These are phyloP conservation scores for Nakaseomyces kungkrabaensis DNA, from an alignment of 1,139 yeast species.

Conservation along the genomic window DNA sequence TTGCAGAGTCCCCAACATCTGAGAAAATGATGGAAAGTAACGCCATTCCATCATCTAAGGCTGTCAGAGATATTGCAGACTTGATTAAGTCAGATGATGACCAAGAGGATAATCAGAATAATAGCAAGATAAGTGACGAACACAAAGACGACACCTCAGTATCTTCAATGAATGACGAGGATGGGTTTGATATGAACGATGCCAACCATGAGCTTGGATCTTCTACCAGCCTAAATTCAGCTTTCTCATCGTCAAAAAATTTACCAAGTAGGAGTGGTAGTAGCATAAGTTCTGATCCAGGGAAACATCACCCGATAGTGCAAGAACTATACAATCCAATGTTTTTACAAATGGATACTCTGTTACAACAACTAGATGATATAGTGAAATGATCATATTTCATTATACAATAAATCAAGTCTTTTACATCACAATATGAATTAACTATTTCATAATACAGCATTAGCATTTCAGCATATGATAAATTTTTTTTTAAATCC, in stretches of 20 bases:
- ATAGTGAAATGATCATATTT: conserved; percentile 1
- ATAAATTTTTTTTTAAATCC: background rate
- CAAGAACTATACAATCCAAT: conserved; percentile 41
- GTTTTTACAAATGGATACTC: conserved; percentile 38
- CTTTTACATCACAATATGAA: no score
- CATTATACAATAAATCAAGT: no score
- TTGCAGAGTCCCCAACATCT: conserved; percentile 26
- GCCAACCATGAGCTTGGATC: conserved; percentile 13
- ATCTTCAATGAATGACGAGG: conserved; percentile 5
- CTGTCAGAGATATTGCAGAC: conserved; percentile 26
- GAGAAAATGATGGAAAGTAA: conserved; percentile 6
- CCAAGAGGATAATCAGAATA: background rate
- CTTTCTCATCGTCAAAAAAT: conserved; percentile 12
- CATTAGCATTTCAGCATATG: background rate
- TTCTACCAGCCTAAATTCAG: conserved; percentile 18
- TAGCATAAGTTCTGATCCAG: conserved; percentile 1
- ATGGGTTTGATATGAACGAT: conserved; percentile 20
- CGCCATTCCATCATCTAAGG: conserved; percentile 24
- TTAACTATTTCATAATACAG: background rate
- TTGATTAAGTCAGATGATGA: conserved; percentile 8
- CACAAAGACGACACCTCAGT: conserved; percentile 7
- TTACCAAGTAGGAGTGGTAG: conserved; percentile 4
- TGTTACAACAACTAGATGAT: conserved; percentile 26
- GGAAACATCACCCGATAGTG: conserved; percentile 35
- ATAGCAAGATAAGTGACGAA: background rate